phyloP scores from a whole-genome alignment of 2,329 filamentous ascomycete species.

The Diaporthe velutina region DNA sequence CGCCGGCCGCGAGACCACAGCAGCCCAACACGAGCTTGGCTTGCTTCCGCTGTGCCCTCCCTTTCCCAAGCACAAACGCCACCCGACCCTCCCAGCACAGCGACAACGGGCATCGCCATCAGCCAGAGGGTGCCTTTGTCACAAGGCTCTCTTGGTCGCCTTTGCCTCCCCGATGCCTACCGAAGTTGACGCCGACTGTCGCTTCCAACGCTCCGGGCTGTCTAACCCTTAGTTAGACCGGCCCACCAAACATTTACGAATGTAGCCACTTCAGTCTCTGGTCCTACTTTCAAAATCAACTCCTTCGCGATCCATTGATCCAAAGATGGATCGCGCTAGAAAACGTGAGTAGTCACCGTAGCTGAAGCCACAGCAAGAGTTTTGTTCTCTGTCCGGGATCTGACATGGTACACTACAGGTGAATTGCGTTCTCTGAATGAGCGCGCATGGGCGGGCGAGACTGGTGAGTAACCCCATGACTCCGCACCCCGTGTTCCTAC shows the following conservation, averaged over 20 bases:
- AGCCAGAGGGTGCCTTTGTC: slow-evolving; percentile 40
- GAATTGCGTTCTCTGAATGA: slow-evolving; percentile 91
- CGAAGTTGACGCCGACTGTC: slow-evolving; percentile 56
- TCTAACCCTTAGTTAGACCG: slow-evolving; percentile 57
- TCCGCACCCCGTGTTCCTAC: slow-evolving; percentile 36
- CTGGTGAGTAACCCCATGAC: slow-evolving; percentile 66
- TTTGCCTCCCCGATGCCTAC: slow-evolving; percentile 57
- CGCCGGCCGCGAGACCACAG: slow-evolving; percentile 1
- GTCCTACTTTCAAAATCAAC: slow-evolving; percentile 46
- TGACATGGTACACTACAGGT: slow-evolving; percentile 65
- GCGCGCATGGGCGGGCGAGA: slow-evolving; percentile 89
- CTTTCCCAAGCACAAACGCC: not conserved
- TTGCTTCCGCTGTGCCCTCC: not conserved
- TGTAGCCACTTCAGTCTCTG: slow-evolving; percentile 55
- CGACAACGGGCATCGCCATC: slow-evolving; percentile 24
- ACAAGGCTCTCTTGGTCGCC: slow-evolving; percentile 42
- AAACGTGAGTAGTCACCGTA: slow-evolving; percentile 62
- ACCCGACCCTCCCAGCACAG: not conserved
- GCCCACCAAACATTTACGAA: slow-evolving; percentile 53
- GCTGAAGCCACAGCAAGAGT: not conserved
- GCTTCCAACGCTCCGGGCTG: slow-evolving; percentile 55
- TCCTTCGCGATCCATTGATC: slow-evolving; percentile 51
- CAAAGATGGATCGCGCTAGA: slow-evolving; percentile 73
- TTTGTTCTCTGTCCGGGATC: slow-evolving; percentile 9
- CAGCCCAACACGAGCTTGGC: slow-evolving; percentile 11